Base-by-base conservation (phyloP, 2,329 filamentous ascomycete species). In the Cordyceps tenuipes region DNA sequence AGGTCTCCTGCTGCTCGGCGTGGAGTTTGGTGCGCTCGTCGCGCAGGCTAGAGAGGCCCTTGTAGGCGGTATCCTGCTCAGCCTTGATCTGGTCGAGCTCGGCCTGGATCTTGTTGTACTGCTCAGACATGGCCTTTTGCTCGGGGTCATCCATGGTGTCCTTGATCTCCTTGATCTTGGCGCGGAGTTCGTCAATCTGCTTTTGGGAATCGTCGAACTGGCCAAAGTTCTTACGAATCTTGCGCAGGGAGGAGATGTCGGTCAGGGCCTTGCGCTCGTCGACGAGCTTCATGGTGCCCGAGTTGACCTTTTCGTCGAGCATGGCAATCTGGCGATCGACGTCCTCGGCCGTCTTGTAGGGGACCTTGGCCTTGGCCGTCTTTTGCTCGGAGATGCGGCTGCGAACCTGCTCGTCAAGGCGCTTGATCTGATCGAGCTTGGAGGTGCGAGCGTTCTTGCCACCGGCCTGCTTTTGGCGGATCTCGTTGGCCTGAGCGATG, bases 251-350 rank as follows among this genome's bases (percentile, higher is more conserved):
- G 53, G 88, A 89, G 68, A 96, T 87, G 68, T 97, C 91, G 55
- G 83, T 78, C 21, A 97, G 81, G 9, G 90, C 87, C 83, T 97
- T 97, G 82, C 91, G 95, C 84, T 97, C 94, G 68, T 99, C 94
- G 12, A 97, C 94, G 56, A 99, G 80, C 78, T 92, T 96, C 88
- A 99, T 92, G 72, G 83, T 88, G 65, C 93, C 93, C 41, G 86
- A 83, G 73, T 96, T 90, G 67, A 97, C 91, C 72, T 93, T 84
- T 75, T 87, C 87, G 66, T 96, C 90, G 58, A 97, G 85, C 57
- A 81, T 80, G 62, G 84, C 82, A 68, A 97, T 94, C 75, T 94
- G 85, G 64, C 82, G 81, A 73, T 97, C 91, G 65, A 99, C 79
- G 64, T 97, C 94, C 61, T 96, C 92, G 59, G 85, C 83, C 67